Conservation (phyloP, 2,329 filamentous ascomycete genomes). For the Trichoderma cornu-damae region DNA sequence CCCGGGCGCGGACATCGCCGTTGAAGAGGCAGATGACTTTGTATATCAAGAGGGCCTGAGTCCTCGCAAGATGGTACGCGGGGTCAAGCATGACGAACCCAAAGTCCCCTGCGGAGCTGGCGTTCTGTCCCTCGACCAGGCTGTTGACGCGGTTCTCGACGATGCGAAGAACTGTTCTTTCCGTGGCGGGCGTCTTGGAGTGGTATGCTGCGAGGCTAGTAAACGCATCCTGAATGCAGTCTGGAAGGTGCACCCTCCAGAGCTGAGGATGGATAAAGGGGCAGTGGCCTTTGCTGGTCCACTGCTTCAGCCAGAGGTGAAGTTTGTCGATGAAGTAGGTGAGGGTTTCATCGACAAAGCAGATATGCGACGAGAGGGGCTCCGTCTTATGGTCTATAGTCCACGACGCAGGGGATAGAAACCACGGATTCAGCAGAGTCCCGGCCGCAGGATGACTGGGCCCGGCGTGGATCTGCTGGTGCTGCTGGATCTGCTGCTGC, state of each 20-base stretch:
- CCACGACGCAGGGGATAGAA: neutral
- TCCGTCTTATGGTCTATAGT: neutral
- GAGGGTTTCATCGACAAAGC: slow-evolving; percentile 10
- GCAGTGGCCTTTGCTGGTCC: neutral
- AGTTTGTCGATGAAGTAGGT: slow-evolving; percentile 6
- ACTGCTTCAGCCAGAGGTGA: slow-evolving; percentile 5
- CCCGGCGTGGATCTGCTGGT: neutral
- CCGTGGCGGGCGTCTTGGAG: slow-evolving; percentile 5
- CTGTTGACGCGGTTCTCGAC: slow-evolving; percentile 8
- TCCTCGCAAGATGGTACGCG: slow-evolving; percentile 9
- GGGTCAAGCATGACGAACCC: slow-evolving; percentile 8
- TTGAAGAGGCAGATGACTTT: slow-evolving; percentile 13
- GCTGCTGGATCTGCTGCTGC: neutral
- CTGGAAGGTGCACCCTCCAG: slow-evolving; percentile 1
- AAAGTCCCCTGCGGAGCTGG: neutral
- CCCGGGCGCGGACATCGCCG: slow-evolving; percentile 12
- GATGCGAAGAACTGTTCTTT: slow-evolving; percentile 3
- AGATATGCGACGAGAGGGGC: slow-evolving; percentile 5
- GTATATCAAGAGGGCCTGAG: slow-evolving; percentile 4
- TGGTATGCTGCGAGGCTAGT: neutral
- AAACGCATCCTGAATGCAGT: slow-evolving; percentile 1
- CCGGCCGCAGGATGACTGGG: neutral
- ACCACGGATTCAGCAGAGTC: slow-evolving; percentile 2
- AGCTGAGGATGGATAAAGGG: slow-evolving; percentile 13
- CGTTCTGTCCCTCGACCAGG: neutral